phyloP scores from a whole-genome alignment of 169 alveolate genomes.

The Theileria parva region DNA sequence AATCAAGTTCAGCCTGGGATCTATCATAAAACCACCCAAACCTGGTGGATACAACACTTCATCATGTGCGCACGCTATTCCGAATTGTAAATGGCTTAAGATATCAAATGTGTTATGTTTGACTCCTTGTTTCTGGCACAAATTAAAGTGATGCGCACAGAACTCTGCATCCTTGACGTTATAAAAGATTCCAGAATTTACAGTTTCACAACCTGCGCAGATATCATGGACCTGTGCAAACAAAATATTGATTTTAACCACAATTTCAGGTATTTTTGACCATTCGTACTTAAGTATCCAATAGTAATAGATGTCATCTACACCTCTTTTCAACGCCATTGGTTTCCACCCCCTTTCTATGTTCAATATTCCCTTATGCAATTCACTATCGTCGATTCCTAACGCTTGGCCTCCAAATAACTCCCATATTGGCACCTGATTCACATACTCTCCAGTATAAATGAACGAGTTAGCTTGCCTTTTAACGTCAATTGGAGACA shows the following conservation, averaged over 20 bases:
- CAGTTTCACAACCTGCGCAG: constrained; percentile 13
- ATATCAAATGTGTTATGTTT: background rate
- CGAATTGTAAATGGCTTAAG: background rate
- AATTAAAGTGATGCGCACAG: background rate
- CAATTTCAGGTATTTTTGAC: background rate
- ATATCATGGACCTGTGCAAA: background rate
- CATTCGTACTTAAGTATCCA: background rate
- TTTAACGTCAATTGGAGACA: background rate
- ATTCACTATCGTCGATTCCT: background rate
- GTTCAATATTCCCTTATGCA: background rate
- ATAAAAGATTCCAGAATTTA: background rate
- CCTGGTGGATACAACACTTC: constrained; percentile 4
- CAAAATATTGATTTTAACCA: background rate
- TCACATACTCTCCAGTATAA: background rate
- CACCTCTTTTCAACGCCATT: background rate
- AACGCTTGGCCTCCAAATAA: background rate
- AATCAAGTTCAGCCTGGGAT: background rate
- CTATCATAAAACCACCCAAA: background rate
- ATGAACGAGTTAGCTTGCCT: background rate
- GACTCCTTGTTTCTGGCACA: background rate
- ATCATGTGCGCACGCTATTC: constrained; percentile 3
- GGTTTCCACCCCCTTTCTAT: background rate
- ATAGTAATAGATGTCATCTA: background rate
- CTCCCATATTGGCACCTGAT: background rate
- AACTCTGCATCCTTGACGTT: background rate